phyloP scores from a whole-genome alignment of 2,329 filamentous ascomycete genomes.

The Spiromastix sp. region DNA sequence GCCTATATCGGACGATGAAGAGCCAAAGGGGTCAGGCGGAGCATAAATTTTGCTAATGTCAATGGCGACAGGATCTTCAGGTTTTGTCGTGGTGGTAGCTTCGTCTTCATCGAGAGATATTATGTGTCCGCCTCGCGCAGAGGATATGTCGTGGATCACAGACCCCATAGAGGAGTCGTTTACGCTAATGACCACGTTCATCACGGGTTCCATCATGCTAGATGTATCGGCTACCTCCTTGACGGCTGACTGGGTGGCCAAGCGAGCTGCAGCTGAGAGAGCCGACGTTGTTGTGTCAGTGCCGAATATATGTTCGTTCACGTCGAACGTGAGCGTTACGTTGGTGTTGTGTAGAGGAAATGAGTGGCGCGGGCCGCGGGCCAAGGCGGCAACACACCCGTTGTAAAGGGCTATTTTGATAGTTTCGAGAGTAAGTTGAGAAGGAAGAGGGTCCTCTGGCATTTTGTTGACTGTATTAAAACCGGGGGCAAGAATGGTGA shows the following conservation, averaged over 20 bases:
- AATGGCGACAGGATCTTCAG: conserved; percentile 39
- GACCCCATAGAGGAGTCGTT: conserved; percentile 71
- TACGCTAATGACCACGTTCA: conserved; percentile 78
- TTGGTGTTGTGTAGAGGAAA: conserved; percentile 71
- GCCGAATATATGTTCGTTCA: conserved; percentile 53
- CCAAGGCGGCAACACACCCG: conserved; percentile 71
- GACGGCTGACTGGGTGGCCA: conserved; percentile 60
- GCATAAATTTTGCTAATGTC: conserved; percentile 71
- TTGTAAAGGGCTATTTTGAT: conserved; percentile 55
- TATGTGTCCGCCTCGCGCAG: conserved; percentile 62
- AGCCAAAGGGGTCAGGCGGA: conserved; percentile 71
- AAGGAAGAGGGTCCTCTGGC: conserved; percentile 33
- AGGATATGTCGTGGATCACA: conserved; percentile 72
- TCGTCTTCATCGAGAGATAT: conserved; percentile 55
- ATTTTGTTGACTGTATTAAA: conserved; percentile 34
- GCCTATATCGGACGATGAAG: conserved; percentile 6
- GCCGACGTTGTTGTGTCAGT: conserved; percentile 56
- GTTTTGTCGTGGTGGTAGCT: conserved; percentile 19
- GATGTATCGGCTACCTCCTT: conserved; percentile 47
- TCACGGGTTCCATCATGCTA: conserved; percentile 81
- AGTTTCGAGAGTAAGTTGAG: conserved; percentile 41
- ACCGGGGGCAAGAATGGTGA: conserved; percentile 46
- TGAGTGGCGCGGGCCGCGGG: conserved; percentile 69
- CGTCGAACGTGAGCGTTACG: conserved; percentile 60
- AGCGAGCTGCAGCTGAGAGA: conserved; percentile 56